phyloP scores from a whole-genome alignment of 805 yeast genomes.

The Lipomyces spencermartinsiae region DNA sequence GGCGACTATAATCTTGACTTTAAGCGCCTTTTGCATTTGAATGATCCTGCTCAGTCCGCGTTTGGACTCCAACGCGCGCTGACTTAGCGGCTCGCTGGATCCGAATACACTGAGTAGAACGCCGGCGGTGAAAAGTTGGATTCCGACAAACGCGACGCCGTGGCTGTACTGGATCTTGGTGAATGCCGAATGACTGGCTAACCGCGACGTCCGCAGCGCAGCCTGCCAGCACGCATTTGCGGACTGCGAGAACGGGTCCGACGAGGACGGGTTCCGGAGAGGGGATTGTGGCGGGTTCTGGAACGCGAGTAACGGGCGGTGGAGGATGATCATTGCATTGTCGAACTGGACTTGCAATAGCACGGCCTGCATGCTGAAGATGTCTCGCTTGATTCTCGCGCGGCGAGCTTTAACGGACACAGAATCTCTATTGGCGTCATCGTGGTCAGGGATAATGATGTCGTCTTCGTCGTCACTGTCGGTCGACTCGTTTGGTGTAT shows the following conservation, averaged over 20 bases:
- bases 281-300: background rate
- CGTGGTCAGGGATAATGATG: constrained; percentile 8
- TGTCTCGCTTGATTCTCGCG: constrained; percentile 9
- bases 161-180: constrained; percentile 22
- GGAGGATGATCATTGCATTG: constrained; percentile 30
- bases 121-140: constrained; percentile 33
- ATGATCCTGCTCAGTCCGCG: constrained; percentile 31
- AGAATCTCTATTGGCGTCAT: constrained; percentile 5
- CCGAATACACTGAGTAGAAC: constrained; percentile 28
- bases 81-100: constrained; percentile 33
- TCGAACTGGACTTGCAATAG: constrained; percentile 24
- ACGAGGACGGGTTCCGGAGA: background rate
- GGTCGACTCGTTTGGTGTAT: constrained; percentile 2
- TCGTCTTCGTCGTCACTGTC: constrained; percentile 21
- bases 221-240: constrained; percentile 28
- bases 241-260: constrained; percentile 22
- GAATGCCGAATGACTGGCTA: constrained; percentile 21
- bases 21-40: constrained; percentile 29
- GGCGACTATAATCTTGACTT: constrained; percentile 6
- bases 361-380: constrained; percentile 27
- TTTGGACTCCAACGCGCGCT: constrained; percentile 31
- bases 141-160: constrained; percentile 25
- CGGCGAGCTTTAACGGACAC: constrained; percentile 16
- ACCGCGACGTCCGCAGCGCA: constrained; percentile 28
- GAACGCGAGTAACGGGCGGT: constrained; percentile 29